Evolutionary conservation across 441 rosid genomes (phyloP), one percentile per base, ranked within the genome.

Genomic region (Sinapis alba): DNA sequence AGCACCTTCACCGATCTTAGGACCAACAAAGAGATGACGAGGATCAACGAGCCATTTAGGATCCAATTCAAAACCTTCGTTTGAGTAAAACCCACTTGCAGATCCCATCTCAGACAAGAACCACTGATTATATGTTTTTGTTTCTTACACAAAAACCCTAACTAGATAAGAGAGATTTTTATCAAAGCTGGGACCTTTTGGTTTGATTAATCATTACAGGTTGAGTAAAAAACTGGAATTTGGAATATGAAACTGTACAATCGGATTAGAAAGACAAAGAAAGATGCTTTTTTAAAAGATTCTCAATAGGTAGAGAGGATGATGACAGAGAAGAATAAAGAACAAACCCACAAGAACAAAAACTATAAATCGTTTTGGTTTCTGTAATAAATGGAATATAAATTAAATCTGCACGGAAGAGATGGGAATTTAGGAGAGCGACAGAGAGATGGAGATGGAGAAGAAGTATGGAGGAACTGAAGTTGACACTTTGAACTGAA

Each of bases 1-100:
- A 75, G 98, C 97, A 64, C 99, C 98, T 78, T 95, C 99, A 26
- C 99, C 99, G 84, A 95, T 88, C 84, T 91, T 92, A 2, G 99
- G 98, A 15, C 99, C 99, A 81, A 95, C 96, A 79, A 88, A 88
- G 32, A 95, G 94, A 69, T 83, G 90, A 85, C 88, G 90, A 41
- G 98, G 90, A 84, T 95, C 96, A 77, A 95, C 80, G 58, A 92
- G 77, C 97, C 96, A 89, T 86, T 87, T 95, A 20, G 77, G 80
- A 79, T 95, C 99, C 87, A 94, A 80, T 83, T 64, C 80, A 65
- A 90, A 85, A 68, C 87, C 91, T 54, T 82, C 85, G 4, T 70
- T 71, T 20, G 89, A 74, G 79, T 83, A 89, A 69, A 92, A 88
- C 60, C 75, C 90, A 86, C 85, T 84, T 69, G 84, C 79, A 84